Conservation (phyloP, 805 yeast genomes). For the Candida fluviatilis region DNA sequence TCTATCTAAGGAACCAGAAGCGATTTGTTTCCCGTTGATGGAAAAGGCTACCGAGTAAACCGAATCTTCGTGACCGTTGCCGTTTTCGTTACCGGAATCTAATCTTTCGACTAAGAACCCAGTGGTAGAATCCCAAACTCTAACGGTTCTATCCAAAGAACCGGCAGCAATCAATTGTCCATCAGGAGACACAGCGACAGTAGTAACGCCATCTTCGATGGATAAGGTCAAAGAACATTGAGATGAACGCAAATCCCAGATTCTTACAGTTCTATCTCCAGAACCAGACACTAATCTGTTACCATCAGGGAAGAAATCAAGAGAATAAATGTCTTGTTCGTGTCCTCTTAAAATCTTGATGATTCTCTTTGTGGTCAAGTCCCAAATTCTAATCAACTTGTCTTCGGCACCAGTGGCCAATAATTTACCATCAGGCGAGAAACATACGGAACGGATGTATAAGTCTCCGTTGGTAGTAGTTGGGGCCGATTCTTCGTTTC, state of each 20-base stretch:
- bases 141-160: slow-evolving; percentile 87
- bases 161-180: slow-evolving; percentile 95
- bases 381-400: slow-evolving; percentile 93
- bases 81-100: slow-evolving; percentile 81
- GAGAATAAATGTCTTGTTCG: slow-evolving; percentile 95
- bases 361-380: slow-evolving; percentile 77
- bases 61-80: slow-evolving; percentile 94
- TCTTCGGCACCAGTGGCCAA: slow-evolving; percentile 94
- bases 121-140: slow-evolving; percentile 94
- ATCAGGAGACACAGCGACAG: slow-evolving; percentile 95
- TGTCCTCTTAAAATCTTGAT: slow-evolving; percentile 88
- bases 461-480: slow-evolving; percentile 72
- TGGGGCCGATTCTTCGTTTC: slow-evolving; percentile 17
- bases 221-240: slow-evolving; percentile 84
- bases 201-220: slow-evolving; percentile 97
- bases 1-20: slow-evolving; percentile 92
- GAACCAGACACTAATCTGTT: slow-evolving; percentile 90
- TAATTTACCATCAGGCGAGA: slow-evolving; percentile 87
- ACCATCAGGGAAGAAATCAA: slow-evolving; percentile 94
- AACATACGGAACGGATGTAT: slow-evolving; percentile 92
- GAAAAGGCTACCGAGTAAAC: slow-evolving; percentile 94
- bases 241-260: slow-evolving; percentile 91
- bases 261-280: slow-evolving; percentile 93
- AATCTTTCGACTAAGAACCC: slow-evolving; percentile 89
- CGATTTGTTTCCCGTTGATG: slow-evolving; percentile 85